Conservation (phyloP, 805 yeast species). For the Candida hungchunana region DNA sequence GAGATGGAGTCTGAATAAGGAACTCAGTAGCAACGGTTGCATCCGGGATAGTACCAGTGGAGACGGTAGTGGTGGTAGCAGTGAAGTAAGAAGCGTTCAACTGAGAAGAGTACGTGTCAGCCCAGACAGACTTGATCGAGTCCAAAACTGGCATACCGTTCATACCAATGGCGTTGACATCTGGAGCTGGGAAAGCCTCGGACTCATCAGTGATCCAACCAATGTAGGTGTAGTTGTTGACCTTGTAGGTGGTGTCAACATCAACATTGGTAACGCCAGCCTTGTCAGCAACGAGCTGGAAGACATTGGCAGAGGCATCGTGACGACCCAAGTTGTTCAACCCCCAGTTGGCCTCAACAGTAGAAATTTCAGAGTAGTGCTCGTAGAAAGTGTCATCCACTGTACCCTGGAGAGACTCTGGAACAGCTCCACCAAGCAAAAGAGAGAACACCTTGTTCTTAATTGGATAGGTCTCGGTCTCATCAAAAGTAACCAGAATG, state of each 20-base stretch:
- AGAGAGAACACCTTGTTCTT: slow-evolving; percentile 43
- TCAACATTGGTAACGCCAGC: slow-evolving; percentile 28
- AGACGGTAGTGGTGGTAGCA: slow-evolving; percentile 30
- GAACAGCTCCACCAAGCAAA: slow-evolving; percentile 45
- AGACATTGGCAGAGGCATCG: slow-evolving; percentile 48
- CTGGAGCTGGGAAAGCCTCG: slow-evolving; percentile 33
- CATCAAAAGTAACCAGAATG: slow-evolving; percentile 47
- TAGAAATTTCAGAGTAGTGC: slow-evolving; percentile 48
- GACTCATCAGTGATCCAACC: slow-evolving; percentile 31
- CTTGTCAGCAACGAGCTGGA: slow-evolving; percentile 37
- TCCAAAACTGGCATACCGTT: slow-evolving; percentile 33
- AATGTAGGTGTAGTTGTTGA: slow-evolving; percentile 30
- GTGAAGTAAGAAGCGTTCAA: slow-evolving; percentile 27
- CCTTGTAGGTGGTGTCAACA: slow-evolving; percentile 32
- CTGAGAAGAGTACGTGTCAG: slow-evolving; percentile 26
- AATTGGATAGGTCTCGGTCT: slow-evolving; percentile 39
- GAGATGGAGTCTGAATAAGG: slow-evolving; percentile 12
- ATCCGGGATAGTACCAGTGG: slow-evolving; percentile 13
- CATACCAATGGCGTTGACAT: slow-evolving; percentile 31
- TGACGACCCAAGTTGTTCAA: slow-evolving; percentile 46
- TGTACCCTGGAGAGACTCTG: slow-evolving; percentile 35
- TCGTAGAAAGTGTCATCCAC: slow-evolving; percentile 45
- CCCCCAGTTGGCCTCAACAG: slow-evolving; percentile 48
- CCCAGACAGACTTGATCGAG: slow-evolving; percentile 33
- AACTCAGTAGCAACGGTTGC: slow-evolving; percentile 14